phyloP scores from a whole-genome alignment of 2,329 filamentous ascomycete species.

The Arthrocladium fulminans region DNA sequence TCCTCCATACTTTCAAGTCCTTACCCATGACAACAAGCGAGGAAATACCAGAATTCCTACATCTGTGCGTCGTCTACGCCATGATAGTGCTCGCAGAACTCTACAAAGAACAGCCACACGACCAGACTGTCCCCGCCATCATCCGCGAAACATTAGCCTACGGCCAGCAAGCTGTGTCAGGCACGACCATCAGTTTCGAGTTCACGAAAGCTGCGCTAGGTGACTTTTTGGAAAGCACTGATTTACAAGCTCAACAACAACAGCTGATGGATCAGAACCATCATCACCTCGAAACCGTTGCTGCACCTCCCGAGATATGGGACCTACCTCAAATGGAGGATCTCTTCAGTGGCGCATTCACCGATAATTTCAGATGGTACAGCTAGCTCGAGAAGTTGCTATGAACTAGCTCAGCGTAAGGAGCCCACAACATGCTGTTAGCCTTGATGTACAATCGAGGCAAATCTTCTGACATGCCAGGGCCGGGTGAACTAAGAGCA shows the following conservation, averaged over 20 bases:
- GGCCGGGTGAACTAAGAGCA: no score
- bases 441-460: no score
- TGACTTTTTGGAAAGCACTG: slow-evolving; percentile 7
- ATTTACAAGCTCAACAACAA: slow-evolving; percentile 2
- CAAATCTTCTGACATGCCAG: no score
- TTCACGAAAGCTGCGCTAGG: slow-evolving; percentile 7
- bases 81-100: slow-evolving; percentile 9
- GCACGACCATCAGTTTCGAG: slow-evolving; percentile 9
- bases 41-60: slow-evolving; percentile 9
- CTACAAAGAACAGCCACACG: slow-evolving; percentile 7
- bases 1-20: slow-evolving; percentile 7
- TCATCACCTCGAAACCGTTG: not conserved
- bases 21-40: slow-evolving; percentile 6
- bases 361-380: slow-evolving; percentile 9
- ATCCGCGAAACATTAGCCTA: slow-evolving; percentile 7
- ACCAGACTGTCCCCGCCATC: not conserved
- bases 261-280: not conserved
- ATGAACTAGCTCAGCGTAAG: no score
- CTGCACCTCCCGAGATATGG: slow-evolving; percentile 3
- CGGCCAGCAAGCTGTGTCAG: slow-evolving; percentile 8
- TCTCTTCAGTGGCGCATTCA: slow-evolving; percentile 9
- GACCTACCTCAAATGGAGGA: slow-evolving; percentile 9
- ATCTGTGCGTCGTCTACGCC: slow-evolving; percentile 9
- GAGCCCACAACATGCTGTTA: no score
- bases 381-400: not conserved